Evolutionary conservation across 2,329 filamentous ascomycete genomes (phyloP).

Genomic region (Colletotrichum sp.): DNA sequence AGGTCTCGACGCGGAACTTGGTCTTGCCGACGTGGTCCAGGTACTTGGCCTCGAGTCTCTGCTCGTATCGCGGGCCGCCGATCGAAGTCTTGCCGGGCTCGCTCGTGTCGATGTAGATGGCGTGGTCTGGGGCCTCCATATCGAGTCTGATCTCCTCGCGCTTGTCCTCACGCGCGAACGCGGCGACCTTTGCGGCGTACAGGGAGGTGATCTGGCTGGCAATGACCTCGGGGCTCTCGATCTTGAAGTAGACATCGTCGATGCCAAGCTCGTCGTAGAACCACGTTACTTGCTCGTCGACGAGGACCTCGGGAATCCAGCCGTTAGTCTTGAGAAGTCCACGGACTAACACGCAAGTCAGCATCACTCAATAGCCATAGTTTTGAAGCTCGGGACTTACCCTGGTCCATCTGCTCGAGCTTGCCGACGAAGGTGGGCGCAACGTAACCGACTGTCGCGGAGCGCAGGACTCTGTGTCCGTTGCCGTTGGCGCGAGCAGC

Average conservation of each 20-base stretch:
- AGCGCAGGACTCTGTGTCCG: slow-evolving; percentile 78
- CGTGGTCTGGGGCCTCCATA: slow-evolving; percentile 93
- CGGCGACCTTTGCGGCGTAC: slow-evolving; percentile 95
- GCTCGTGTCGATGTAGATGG: slow-evolving; percentile 98
- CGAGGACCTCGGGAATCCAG: slow-evolving; percentile 84
- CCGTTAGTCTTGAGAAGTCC: slow-evolving; percentile 77
- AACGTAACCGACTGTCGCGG: slow-evolving; percentile 91
- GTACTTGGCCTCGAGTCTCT: slow-evolving; percentile 93
- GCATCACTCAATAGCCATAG: neutral
- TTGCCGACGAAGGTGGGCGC: slow-evolving; percentile 95
- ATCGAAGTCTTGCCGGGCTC: slow-evolving; percentile 81
- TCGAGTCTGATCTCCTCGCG: slow-evolving; percentile 92
- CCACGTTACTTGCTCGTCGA: slow-evolving; percentile 89
- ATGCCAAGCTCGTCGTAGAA: slow-evolving; percentile 98
- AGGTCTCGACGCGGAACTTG: slow-evolving; percentile 95
- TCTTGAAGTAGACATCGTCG: slow-evolving; percentile 97
- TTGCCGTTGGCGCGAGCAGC: slow-evolving; percentile 56
- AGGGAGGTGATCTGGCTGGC: slow-evolving; percentile 94
- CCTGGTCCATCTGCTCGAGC: slow-evolving; percentile 84
- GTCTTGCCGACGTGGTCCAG: slow-evolving; percentile 77
- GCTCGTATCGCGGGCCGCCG: slow-evolving; percentile 88
- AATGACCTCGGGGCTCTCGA: slow-evolving; percentile 85
- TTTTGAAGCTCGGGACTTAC: slow-evolving; percentile 46
- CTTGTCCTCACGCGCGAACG: slow-evolving; percentile 91
- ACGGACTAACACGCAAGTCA: slow-evolving; percentile 66